Base-by-base conservation (phyloP, 1,284 basidiomycete genomes). In the Termitomyces sp. region DNA sequence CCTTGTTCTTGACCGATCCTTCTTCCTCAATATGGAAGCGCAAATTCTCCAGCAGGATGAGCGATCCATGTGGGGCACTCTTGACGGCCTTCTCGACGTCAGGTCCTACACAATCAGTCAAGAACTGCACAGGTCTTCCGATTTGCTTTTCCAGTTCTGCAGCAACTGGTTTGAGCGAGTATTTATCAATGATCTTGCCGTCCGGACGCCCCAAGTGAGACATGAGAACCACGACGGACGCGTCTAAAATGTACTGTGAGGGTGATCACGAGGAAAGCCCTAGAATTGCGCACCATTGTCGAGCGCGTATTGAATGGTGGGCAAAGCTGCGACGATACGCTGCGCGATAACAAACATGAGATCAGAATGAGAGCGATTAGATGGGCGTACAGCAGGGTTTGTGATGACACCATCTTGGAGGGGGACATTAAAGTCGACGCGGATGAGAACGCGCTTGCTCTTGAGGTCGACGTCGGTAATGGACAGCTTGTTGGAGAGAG, bases 11-110 rank as follows among this genome's bases (percentile, higher is more conserved):
- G 67, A 83, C 82, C 54, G 90, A 92, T 44, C 94, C 96, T 75
- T 99, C 96, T 75, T 99, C 96, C 71, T 98, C 96, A 62, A 94
- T 92, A 76, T 98, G 94, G 86, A 98, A 99, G 58, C 97, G 92
- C 58, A 99, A 79, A 77, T 99, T 99, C 77, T 99, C 96, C 65
- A 99, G 86, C 52, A 99, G 81, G 74, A 98, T 87, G 66, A 99
- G 78, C 61, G 94, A 80, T 43, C 95, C 94, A 28, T 79, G 68
- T 38, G 82, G 69, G 5, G 91, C 92, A 30, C 73, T 75, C 61
- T 83, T 80, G 62, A 98, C 90, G 50, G 85, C 81, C 51, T 84
- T 76, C 73, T 97, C 92, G 64, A 91, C 84, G 28, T 93, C 86
- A 50, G 84, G 73, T 33, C 96, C 95, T 53, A 98, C 92, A 69